A percentile compares a stretch with the other conserved stretches of the same genome.
phyloP scores from a whole-genome alignment of 208 protist genomes.

The Acanthamoeba castellanii region DNA sequence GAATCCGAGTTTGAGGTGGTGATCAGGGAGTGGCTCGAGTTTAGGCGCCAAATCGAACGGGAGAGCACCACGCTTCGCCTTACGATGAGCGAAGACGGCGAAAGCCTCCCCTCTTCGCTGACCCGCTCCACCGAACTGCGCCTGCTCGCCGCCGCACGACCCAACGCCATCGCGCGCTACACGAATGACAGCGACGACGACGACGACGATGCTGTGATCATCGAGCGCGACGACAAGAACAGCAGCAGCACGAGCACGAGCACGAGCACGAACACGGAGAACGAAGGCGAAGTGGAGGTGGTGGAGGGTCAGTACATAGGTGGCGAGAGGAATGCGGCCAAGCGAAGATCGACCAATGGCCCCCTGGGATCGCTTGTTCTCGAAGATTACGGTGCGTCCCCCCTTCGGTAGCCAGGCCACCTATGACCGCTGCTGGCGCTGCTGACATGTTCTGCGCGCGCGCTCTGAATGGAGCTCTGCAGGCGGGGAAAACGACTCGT shows the following conservation, averaged over 20 bases:
- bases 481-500: background rate
- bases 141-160: background rate
- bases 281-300: background rate
- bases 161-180: background rate
- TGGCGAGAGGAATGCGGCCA: background rate
- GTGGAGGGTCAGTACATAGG: background rate
- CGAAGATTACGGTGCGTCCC: background rate
- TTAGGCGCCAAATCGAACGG: background rate
- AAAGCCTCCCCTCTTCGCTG: background rate
- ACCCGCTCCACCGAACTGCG: background rate
- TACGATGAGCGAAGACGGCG: background rate
- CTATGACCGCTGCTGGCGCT: no score
- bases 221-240: background rate
- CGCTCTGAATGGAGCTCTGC: background rate
- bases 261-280: background rate
- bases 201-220: background rate
- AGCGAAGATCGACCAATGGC: background rate
- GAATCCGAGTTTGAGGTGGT: background rate
- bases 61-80: background rate
- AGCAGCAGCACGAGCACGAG: background rate
- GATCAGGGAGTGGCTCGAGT: background rate
- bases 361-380: background rate
- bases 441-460: background rate
- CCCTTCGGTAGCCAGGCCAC: background rate
- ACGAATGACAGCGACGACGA: background rate